A percentile compares a stretch with the other conserved stretches of the same genome.
These are phyloP conservation scores for Rutstroemia sp. DNA, from an alignment of 2,329 filamentous ascomycete species.

Conservation along the genomic window DNA sequence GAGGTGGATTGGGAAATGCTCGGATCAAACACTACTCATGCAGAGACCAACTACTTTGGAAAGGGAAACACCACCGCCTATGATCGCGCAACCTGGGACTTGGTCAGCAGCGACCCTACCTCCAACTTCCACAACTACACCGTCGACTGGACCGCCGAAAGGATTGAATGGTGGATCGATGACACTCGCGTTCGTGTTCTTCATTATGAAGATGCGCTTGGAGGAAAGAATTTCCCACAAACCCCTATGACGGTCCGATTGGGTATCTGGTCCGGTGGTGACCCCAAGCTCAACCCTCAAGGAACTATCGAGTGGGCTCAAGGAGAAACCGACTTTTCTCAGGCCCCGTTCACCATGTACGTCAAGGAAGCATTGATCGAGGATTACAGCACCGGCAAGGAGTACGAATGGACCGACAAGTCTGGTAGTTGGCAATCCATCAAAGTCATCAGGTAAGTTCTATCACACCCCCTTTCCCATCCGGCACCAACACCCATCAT, in stretches of 20 bases:
- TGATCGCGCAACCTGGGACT: constrained; percentile 59
- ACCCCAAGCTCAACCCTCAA: constrained; percentile 42
- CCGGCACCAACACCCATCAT: constrained; percentile 15
- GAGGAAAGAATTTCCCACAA: constrained; percentile 61
- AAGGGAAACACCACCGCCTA: constrained; percentile 66
- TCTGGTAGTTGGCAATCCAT: constrained; percentile 59
- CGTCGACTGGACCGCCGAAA: constrained; percentile 61
- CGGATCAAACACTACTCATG: constrained; percentile 55
- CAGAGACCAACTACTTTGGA: constrained; percentile 70
- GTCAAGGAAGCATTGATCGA: constrained; percentile 54
- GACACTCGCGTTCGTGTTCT: constrained; percentile 56
- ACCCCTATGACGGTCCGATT: constrained; percentile 66
- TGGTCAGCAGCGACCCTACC: constrained; percentile 46
- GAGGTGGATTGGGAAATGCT: constrained; percentile 86
- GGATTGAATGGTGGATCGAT: constrained; percentile 64
- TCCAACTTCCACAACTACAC: constrained; percentile 62
- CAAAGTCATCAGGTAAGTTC: constrained; percentile 44
- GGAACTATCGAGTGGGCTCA: constrained; percentile 64
- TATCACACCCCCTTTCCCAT: not conserved
- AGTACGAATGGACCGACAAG: constrained; percentile 58
- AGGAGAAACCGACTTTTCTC: constrained; percentile 56
- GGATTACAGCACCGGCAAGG: constrained; percentile 52
- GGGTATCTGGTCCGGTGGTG: constrained; percentile 59
- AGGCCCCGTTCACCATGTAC: constrained; percentile 67
- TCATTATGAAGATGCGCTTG: constrained; percentile 51